Percentiles rank a stretch among this genome's conserved stretches.
Conservation (phyloP, 768 basidiomycete genomes). For the Termitomyces sp. region DNA sequence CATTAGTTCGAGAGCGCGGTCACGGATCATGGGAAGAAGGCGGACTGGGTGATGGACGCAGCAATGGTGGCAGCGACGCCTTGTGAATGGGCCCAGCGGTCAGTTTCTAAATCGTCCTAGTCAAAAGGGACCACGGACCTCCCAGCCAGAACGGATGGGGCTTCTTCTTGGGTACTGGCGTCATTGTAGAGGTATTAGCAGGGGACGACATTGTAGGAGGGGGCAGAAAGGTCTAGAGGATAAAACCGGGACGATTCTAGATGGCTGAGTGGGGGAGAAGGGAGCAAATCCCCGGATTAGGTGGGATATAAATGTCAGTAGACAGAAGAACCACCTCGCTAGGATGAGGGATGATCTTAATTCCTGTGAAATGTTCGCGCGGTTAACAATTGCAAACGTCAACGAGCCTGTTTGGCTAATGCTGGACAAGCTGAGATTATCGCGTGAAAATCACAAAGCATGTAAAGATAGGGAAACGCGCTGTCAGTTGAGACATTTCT, state of each 20-base stretch:
- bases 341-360: slow-evolving; percentile 4
- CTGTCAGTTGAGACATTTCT: slow-evolving; percentile 12
- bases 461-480: slow-evolving; percentile 2
- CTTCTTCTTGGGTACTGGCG: slow-evolving; percentile 44
- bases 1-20: not conserved
- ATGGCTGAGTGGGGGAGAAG: not conserved
- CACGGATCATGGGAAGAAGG: too few species aligned
- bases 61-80: slow-evolving; percentile 82
- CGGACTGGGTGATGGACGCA: slow-evolving; percentile 83
- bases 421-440: slow-evolving; percentile 1
- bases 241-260: not conserved
- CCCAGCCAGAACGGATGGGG: slow-evolving; percentile 88
- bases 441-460: slow-evolving; percentile 8
- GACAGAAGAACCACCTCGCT: slow-evolving; percentile 1
- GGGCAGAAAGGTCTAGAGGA: slow-evolving; percentile 3
- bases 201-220: slow-evolving; percentile 12
- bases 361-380: not conserved
- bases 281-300: not conserved
- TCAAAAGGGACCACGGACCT: slow-evolving; percentile 35
- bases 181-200: not conserved
- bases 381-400: not conserved
- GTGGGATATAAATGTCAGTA: slow-evolving; percentile 3
- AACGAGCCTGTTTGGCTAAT: not conserved
- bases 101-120: not conserved
- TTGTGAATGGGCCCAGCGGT: slow-evolving; percentile 23